Base-by-base conservation (phyloP, 2,329 filamentous ascomycete genomes). In the Clonostachys sp. region DNA sequence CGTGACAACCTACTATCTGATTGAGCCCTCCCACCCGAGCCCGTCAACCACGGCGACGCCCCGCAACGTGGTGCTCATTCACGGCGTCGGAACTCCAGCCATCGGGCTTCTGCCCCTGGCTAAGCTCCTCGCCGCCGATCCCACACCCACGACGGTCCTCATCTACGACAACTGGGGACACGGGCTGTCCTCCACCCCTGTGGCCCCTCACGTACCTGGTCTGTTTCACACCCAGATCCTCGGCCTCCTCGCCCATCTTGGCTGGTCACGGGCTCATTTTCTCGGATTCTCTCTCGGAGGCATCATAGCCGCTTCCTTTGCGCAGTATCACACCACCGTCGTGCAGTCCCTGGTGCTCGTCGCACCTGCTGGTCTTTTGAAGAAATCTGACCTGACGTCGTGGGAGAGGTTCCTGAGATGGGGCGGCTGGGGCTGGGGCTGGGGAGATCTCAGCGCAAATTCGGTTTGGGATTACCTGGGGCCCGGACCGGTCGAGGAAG, bases 141-240 rank as follows among this genome's bases (percentile, higher is more conserved):
- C 66, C 42, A 66, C 73, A 0, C 24, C 52, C 1, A 56, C 72
- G 0, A 61, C 72, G 12, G 61, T 71, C 34, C 68, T 73, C 0
- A 58, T 77, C 1, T 16, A 76, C 13, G 77, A 80, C 47, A 66
- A 73, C 12, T 80, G 73, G 74, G 77, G 77, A 33, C 77, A 80
- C 45, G 76, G 76, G 0, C 57, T 80, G n/a, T 70, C 62, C 30
- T 70, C 72, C 6, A 78, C 75, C 0, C 76, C 76, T 0, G 4
- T 72, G 2, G 33, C 55, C 0, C 54, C 75, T 0, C 74, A 79
- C 45, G 61, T 60, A 0, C 51, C 68, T 1, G 38, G 46, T 0
- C 50, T 78, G 1, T 79, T 80, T 48, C 68, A 74, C 42, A 14
- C 14, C 1, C 54, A 74, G 4, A 46, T 80, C 0, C 62, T 71